Percentiles rank a stretch among this genome's conserved stretches.
Conservation (phyloP, 1,139 yeast species). For the Candida tetrigidarum region DNA sequence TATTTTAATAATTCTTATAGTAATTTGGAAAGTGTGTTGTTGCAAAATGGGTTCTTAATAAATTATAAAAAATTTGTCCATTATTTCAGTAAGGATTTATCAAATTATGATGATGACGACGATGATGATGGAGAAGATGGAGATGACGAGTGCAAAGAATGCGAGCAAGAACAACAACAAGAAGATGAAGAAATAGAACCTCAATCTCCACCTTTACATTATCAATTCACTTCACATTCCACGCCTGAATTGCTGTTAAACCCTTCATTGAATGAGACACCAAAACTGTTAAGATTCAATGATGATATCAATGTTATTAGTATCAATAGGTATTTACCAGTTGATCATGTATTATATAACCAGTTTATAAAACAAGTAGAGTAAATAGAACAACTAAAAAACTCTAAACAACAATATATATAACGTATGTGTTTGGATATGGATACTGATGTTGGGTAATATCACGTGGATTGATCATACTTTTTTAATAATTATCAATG, state of each 20-base stretch:
- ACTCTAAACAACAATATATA: too few relatives aligned
- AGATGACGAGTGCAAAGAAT: neutral
- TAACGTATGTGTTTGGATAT: too few relatives aligned
- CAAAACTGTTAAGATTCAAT: slow-evolving; percentile 17
- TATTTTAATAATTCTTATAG: slow-evolving; percentile 14
- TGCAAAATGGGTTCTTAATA: slow-evolving; percentile 17
- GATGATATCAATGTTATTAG: slow-evolving; percentile 17
- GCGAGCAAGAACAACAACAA: slow-evolving; percentile 9
- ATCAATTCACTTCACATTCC: neutral
- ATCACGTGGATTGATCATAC: neutral
- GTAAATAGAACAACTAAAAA: too few relatives aligned
- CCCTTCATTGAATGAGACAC: slow-evolving; percentile 6
- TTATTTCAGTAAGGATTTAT: slow-evolving; percentile 16
- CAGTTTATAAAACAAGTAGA: slow-evolving; percentile 12
- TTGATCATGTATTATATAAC: slow-evolving; percentile 17
- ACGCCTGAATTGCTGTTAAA: slow-evolving; percentile 9
- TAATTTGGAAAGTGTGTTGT: slow-evolving; percentile 8
- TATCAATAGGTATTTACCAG: slow-evolving; percentile 17
- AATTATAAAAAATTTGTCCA: slow-evolving; percentile 15
- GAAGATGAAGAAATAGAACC: slow-evolving; percentile 4
- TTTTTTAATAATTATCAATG: neutral
- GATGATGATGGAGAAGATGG: slow-evolving; percentile 15
- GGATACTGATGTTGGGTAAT: neutral
- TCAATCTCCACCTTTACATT: neutral
- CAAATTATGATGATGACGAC: slow-evolving; percentile 15